phyloP scores from a whole-genome alignment of 768 basidiomycete species.

The Steccherinum ochraceum region DNA sequence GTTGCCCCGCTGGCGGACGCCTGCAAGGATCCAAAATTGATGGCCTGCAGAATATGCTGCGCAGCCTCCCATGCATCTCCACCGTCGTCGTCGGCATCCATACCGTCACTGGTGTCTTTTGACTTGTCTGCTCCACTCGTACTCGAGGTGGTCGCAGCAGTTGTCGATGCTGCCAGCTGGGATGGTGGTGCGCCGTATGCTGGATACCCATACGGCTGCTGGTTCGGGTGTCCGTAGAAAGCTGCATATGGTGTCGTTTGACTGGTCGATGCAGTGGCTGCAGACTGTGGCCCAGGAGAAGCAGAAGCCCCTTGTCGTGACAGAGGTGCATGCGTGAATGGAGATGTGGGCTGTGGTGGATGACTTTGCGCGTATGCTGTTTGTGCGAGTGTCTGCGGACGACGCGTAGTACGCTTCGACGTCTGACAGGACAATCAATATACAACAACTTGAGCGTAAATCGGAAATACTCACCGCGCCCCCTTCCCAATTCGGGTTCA shows the following conservation, averaged over 20 bases:
- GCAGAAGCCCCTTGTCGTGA: slow-evolving; percentile 8
- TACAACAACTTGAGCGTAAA: background rate
- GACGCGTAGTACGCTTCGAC: slow-evolving; percentile 69
- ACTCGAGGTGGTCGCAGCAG: slow-evolving; percentile 1
- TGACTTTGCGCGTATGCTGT: slow-evolving; percentile 20
- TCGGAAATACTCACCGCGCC: slow-evolving; percentile 51
- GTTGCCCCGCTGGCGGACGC: slow-evolving; percentile 3
- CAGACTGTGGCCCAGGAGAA: slow-evolving; percentile 11
- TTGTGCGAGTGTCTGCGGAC: slow-evolving; percentile 56
- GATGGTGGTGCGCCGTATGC: slow-evolving; percentile 22
- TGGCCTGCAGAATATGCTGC: slow-evolving; percentile 69
- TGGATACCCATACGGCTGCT: slow-evolving; percentile 26
- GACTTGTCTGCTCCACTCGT: slow-evolving; percentile 1
- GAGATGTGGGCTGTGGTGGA: slow-evolving; percentile 31
- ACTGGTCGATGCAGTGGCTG: slow-evolving; percentile 28
- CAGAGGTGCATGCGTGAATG: slow-evolving; percentile 56
- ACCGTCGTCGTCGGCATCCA: slow-evolving; percentile 31
- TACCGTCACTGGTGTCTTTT: slow-evolving; percentile 9
- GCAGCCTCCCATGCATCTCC: slow-evolving; percentile 72
- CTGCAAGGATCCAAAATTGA: slow-evolving; percentile 52
- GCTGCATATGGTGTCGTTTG: slow-evolving; percentile 30
- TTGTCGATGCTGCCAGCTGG: slow-evolving; percentile 3
- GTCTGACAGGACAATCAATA: slow-evolving; percentile 39
- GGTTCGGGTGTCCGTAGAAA: slow-evolving; percentile 26
- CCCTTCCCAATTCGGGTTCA: slow-evolving; percentile 77